Evolutionary conservation across 768 basidiomycete genomes (phyloP).

Genomic region (Lentinula raphanica): DNA sequence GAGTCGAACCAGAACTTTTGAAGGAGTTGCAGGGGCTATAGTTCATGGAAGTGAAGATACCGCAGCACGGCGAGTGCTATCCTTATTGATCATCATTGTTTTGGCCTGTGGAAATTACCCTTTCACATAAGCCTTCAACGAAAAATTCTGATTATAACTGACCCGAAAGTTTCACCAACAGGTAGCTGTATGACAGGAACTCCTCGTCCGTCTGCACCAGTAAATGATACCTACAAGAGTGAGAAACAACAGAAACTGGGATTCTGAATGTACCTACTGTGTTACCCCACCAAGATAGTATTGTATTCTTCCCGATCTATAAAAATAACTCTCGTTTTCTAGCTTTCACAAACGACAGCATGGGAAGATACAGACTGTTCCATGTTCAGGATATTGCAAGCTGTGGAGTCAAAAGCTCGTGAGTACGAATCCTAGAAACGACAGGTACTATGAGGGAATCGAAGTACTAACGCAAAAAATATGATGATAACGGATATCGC

Average conservation of each 20-base stretch:
- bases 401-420: neutral
- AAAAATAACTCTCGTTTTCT: neutral
- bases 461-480: conserved; percentile 36
- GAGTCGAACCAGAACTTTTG: too few species aligned
- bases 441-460: neutral
- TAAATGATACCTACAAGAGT: neutral
- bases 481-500: conserved; percentile 50
- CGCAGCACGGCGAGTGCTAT: too few species aligned
- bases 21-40: too few species aligned
- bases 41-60: too few species aligned
- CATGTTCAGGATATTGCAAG: conserved; percentile 7
- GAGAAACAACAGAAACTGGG: neutral
- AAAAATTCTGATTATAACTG: neutral
- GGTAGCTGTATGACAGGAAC: conserved; percentile 1
- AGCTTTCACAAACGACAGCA: neutral
- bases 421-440: neutral
- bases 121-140: neutral
- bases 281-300: conserved; percentile 7
- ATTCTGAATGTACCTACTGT: neutral
- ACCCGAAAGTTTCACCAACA: neutral
- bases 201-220: neutral
- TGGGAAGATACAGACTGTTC: neutral
- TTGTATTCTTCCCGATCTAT: conserved; percentile 9
- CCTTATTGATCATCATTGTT: neutral
- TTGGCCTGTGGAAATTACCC: neutral